Evolutionary conservation across 1,284 basidiomycete species (phyloP).

Genomic region (Leccinum pachyderme): DNA sequence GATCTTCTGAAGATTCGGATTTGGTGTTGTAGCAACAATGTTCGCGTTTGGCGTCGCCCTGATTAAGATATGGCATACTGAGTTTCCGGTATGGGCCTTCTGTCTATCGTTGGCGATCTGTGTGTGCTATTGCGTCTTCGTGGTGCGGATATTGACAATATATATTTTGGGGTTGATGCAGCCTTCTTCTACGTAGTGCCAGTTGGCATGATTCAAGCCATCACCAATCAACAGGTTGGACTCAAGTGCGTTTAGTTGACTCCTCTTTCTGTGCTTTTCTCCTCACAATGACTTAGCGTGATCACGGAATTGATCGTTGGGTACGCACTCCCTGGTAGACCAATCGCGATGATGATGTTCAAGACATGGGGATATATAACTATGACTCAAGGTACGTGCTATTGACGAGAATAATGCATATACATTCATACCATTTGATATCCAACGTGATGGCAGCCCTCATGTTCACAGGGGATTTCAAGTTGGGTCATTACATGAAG

Average conservation of each 20-base stretch:
- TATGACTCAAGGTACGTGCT: constrained; percentile 33
- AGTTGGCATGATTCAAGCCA: constrained; percentile 39
- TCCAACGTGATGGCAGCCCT: constrained; percentile 24
- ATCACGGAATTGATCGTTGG: constrained; percentile 49
- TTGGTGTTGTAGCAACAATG: constrained; percentile 37
- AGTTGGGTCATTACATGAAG: constrained; percentile 55
- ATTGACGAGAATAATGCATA: neutral
- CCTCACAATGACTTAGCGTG: constrained; percentile 24
- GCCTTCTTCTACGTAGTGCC: constrained; percentile 56
- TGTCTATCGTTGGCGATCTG: constrained; percentile 38
- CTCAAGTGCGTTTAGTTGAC: constrained; percentile 33
- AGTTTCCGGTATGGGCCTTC: constrained; percentile 57
- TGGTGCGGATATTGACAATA: neutral
- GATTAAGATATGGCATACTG: constrained; percentile 57
- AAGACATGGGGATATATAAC: constrained; percentile 41
- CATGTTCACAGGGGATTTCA: constrained; percentile 43
- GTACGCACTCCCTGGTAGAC: constrained; percentile 43
- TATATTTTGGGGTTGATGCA: neutral
- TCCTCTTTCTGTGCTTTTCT: neutral
- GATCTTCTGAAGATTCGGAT: neutral
- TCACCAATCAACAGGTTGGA: constrained; percentile 49
- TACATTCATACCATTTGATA: constrained; percentile 20
- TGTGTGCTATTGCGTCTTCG: neutral
- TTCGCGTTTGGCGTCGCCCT: constrained; percentile 56
- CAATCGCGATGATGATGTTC: constrained; percentile 49